Base-by-base conservation (phyloP, 2,329 filamentous ascomycete species). In the Ophiobolus disseminans region DNA sequence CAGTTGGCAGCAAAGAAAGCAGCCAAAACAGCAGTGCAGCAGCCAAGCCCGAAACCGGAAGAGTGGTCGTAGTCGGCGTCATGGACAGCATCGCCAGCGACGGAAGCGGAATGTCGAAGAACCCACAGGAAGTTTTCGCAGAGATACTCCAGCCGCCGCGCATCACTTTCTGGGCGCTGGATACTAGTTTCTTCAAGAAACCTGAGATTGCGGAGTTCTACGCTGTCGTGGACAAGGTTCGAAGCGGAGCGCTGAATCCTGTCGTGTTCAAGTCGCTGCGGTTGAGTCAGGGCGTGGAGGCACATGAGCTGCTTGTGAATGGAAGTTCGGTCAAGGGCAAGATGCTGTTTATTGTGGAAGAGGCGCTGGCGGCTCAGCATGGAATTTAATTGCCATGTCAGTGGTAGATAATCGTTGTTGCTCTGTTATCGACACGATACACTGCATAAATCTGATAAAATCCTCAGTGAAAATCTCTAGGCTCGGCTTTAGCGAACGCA, bases 301-400 rank as follows among this genome's bases (percentile, higher is more conserved):
- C 46, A 7, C 46, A 53, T 44, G 34, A 50, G 20, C 30, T 53
- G 17, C 26, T 53, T 1, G 39, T 53, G 2, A 28, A 45, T 9
- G 50, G 46, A 14, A 47, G 41, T 36, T 28, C 38, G 5, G 28
- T 50, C 2, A 53, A 47, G 26, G 50, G 50, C 4, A 53, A 47
- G 39, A 31, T 47, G 47, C 6, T 53, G 34, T 53, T 53, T 22
- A 9, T 50, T 21, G 50, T 50, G 9, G 50, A 46, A 2, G 41
- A 20, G 25, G 38, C 36, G 5, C 19, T 53, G 11, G 50, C 50
- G 14, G 23, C 21, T 6, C n/a, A 36, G 9, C 26, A 30, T 40
- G 46, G 46, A 13, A 25, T 46, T 17, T 53, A 39, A 6, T 9
- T 28, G 3, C 25, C n/a, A 10, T 5, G 5, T 28, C 25, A 28